Evolutionary conservation across 108 stramenopile genomes (phyloP), one percentile per base, ranked within the genome.

Genomic region (Phaeodactylum tricornutum): DNA sequence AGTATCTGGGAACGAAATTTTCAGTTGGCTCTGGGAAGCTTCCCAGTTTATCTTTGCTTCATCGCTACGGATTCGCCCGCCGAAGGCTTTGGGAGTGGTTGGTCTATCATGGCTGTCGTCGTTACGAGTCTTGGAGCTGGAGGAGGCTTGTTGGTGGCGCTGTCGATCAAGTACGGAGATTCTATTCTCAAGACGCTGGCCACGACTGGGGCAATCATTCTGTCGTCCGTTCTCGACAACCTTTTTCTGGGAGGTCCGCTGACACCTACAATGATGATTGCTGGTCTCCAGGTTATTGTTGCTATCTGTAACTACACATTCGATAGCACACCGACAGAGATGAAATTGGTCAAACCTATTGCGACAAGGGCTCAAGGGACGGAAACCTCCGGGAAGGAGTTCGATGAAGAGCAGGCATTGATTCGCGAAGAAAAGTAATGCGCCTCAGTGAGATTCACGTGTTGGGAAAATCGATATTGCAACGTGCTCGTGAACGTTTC

Each of bases 161-260:
- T 93, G 12, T 87, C 83, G 22, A 84, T 94, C 66, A 96, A 96
- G 63, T 75, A 94, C 53, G 90, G 89, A 25, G 93, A 96, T 57
- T 72, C 87, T 9, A 89, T 96, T 45, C 59, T 96, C 49, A 96
- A 96, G 66, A 94, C 93, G 4, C 62, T 94, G 46, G 95, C 95
- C 14, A 84, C 81, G 2, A 91, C 84, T 16, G 88, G 88, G 22
- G 81, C 84, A 6, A 91, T 91, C 29, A 55, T 89, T 34, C 58
- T 89, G 23, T 79, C 80, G 7, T 66, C 72, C 16, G 16, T 75
- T 2, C 33, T 89, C 37, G 87, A 89, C 62, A 73, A 82, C 44
- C 66, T 47, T 21, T 23, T 84, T 11, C 49, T 89, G 54, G 76
- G 65, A 8, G 87, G 87, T 23, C 83, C 87, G 7, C 55, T 89